phyloP scores from a whole-genome alignment of 2,329 filamentous ascomycete genomes.

The Pseudocercospora eumusae region DNA sequence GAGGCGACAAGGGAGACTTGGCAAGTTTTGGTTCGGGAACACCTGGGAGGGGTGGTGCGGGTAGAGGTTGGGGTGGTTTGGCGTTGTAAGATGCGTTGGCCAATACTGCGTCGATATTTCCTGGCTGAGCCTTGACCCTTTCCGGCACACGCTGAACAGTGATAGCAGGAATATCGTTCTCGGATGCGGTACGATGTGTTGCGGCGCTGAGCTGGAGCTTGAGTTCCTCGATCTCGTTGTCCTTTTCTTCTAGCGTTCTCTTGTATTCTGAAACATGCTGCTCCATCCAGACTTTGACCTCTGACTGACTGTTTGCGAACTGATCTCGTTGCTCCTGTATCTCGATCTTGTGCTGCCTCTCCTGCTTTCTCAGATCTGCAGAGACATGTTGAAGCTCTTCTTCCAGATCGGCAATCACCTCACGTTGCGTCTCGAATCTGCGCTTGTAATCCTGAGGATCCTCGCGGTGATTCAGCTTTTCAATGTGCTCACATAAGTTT shows the following conservation, averaged over 20 bases:
- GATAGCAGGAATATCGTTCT: background rate
- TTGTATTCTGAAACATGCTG: background rate
- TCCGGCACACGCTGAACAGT: background rate
- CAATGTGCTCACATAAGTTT: background rate
- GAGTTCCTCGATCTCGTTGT: background rate
- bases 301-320: background rate
- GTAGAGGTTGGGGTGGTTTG: background rate
- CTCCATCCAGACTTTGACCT: background rate
- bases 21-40: background rate
- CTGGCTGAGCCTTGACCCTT: background rate
- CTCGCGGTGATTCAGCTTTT: background rate
- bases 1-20: background rate
- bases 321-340: background rate
- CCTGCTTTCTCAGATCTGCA: background rate
- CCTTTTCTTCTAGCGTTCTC: background rate
- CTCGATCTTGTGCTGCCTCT: background rate
- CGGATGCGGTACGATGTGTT: too few relatives aligned
- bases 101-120: background rate
- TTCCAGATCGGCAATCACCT: background rate
- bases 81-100: background rate
- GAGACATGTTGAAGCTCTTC: background rate
- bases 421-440: background rate
- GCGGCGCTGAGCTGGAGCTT: background rate
- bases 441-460: background rate
- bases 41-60: background rate